Base-by-base conservation (phyloP, 805 yeast genomes). In the Candida sithepensis region DNA sequence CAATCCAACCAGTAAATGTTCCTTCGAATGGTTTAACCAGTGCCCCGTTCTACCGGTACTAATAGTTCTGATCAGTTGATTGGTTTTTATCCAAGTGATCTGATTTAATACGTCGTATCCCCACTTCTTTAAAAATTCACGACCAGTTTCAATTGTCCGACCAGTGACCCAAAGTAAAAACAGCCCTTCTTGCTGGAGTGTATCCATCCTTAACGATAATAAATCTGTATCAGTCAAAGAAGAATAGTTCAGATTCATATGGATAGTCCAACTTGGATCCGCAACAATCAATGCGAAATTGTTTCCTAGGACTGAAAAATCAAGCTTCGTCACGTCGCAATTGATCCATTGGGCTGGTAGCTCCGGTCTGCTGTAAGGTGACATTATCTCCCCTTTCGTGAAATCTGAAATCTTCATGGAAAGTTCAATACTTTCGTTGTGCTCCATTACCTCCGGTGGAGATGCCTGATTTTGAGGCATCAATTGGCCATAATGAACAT, bases 181-280 rank as follows among this genome's bases (percentile, higher is more conserved):
- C 2, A 91, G 69, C 0, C 98, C 98, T 59, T 88, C 96, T 46
- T 81, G 84, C 62, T 90, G 97, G 32, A 91, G 71, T 40, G 75
- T 67, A 33, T 77, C 75, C 64, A 91, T 74, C 23, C 88, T 84
- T 21, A 91, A 69, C 10, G 79, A 72, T 43, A 84, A 65, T 33
- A 91, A 69, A 55, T 88, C 96, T 2, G 79, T 75, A 61, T 88
- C 96, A 48, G 85, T 84, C 61, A 88, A 82, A 2, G 88, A 81
- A 12, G 88, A 87, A 63, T 85, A 83, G 4, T 89, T 89, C 33
- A 69, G 60, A 46, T 86, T 85, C 91, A 88, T 90, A 67, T 91
- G 97, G 53, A 91, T 91, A 54, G 89, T 91, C 98, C 98, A 91
- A 7, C 97, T 94, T 3, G 97, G 97, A 64, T 91, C 98, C 0